Percentiles rank a stretch among this genome's conserved stretches.
phyloP scores from a whole-genome alignment of 2,329 filamentous ascomycete genomes.

The Neonectria sp. region DNA sequence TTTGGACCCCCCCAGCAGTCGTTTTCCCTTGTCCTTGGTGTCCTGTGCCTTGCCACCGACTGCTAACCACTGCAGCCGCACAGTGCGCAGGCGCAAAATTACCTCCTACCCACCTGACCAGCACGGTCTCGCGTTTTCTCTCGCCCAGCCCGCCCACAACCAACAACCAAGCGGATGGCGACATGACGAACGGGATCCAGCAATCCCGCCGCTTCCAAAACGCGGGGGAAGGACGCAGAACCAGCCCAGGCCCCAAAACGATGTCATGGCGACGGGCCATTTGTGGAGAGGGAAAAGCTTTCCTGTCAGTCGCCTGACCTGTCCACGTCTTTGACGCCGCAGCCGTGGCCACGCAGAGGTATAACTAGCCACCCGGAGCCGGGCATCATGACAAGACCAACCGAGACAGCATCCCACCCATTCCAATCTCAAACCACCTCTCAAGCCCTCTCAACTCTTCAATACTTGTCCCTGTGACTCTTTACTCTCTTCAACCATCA shows the following conservation, averaged over 20 bases:
- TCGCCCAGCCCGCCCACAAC: neutral
- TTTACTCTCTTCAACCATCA: neutral
- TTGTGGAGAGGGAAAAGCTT: constrained; percentile 44
- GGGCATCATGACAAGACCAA: constrained; percentile 32
- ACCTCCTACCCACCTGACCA: constrained; percentile 23
- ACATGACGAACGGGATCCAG: constrained; percentile 38
- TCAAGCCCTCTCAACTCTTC: constrained; percentile 20
- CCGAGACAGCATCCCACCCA: constrained; percentile 16
- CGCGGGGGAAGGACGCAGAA: constrained; percentile 36
- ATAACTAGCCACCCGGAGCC: constrained; percentile 42
- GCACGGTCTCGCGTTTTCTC: constrained; percentile 16
- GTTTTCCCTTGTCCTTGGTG: too few relatives aligned
- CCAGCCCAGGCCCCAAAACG: neutral
- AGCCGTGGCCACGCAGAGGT: constrained; percentile 23
- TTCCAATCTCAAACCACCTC: constrained; percentile 3
- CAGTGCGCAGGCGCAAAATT: constrained; percentile 1
- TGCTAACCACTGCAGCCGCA: neutral
- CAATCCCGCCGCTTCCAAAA: constrained; percentile 30
- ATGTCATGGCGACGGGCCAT: constrained; percentile 32
- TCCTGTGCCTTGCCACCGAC: too few relatives aligned
- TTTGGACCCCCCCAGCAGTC: too few relatives aligned
- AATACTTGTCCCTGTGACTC: constrained; percentile 2
- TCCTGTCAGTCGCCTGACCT: constrained; percentile 40
- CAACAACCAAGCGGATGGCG: constrained; percentile 5
- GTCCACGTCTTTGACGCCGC: constrained; percentile 4